Base-by-base conservation (phyloP, 2,329 filamentous ascomycete genomes). In the Triangularia verruculosa region DNA sequence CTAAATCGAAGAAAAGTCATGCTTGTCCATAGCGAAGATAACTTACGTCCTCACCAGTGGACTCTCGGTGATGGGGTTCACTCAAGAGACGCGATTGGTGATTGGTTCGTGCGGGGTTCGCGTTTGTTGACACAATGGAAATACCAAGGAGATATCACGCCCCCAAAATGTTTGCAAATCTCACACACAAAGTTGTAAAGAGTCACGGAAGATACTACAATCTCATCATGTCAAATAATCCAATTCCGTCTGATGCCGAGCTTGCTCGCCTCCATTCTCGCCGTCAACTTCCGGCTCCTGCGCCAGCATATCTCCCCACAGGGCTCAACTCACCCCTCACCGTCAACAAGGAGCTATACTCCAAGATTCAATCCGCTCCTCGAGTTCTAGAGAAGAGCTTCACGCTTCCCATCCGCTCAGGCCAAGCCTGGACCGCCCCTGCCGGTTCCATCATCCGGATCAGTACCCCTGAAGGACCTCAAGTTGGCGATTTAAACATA, bases 401-500 rank as follows among this genome's bases (percentile, higher is more conserved):
- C 68, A 84, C 83, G 1, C 79, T 95, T 27, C 88, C 90, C 0
- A 90, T 92, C 28, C 86, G 91, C 32, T 91, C 88, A 1, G 92
- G 89, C 0, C 81, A 81, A 64, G 90, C 91, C 1, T 95, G 89
- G 89, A 80, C 83, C 56, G 90, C 89, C 0, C 83, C 86, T 0
- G 85, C 85, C 1, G 89, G 90, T 3, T 83, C 83, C 57, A 83
- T 95, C 62, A 85, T 91, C 65, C 85, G 87, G 13, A 87, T 96
- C 66, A 89, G 86, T 63, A 94, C 91, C 0, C 90, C 90, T 0
- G 79, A 88, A 61, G 92, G 92, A 0, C 86, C 92, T 0, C 92
- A 96, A 77, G 91, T 96, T 77, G 90, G 91, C 61, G 92, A 95
- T 70, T 78, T 95, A 17, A 96, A 96, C 74, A 83, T 95, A 70